phyloP scores from a whole-genome alignment of 2,329 filamentous ascomycete genomes.

The Aschersonia sp. region DNA sequence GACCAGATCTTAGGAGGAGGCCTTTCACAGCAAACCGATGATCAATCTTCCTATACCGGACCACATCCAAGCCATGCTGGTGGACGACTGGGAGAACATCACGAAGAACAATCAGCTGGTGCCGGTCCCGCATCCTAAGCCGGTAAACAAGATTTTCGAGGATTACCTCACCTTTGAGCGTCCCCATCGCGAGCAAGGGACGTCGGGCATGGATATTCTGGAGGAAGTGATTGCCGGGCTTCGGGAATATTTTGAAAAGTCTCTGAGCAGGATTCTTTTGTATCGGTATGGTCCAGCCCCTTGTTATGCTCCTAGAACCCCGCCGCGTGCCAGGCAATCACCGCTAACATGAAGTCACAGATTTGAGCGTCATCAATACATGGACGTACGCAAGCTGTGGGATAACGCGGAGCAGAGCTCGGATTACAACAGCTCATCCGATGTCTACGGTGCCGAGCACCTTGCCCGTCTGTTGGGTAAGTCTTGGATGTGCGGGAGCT shows the following conservation, averaged over 20 bases:
- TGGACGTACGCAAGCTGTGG: slow-evolving; percentile 60
- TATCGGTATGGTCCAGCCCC: slow-evolving; percentile 43
- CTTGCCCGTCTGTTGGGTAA: slow-evolving; percentile 76
- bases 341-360: slow-evolving; percentile 23
- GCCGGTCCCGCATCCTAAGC: slow-evolving; percentile 61
- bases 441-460: slow-evolving; percentile 89
- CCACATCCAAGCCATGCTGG: slow-evolving; percentile 76
- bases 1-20: slow-evolving; percentile 54
- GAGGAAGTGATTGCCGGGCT: slow-evolving; percentile 80
- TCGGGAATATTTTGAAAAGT: slow-evolving; percentile 88
- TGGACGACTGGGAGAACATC: slow-evolving; percentile 98
- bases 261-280: slow-evolving; percentile 72
- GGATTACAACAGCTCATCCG: slow-evolving; percentile 56
- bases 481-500: slow-evolving; percentile 11
- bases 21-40: slow-evolving; percentile 69
- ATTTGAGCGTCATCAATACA: slow-evolving; percentile 83
- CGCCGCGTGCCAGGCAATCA: too few relatives aligned
- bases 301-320: neutral
- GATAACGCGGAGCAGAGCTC: slow-evolving; percentile 45
- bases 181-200: slow-evolving; percentile 47
- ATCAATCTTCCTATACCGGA: slow-evolving; percentile 81
- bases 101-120: slow-evolving; percentile 91
- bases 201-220: slow-evolving; percentile 68
- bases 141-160: slow-evolving; percentile 64
- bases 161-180: slow-evolving; percentile 64